Evolutionary conservation across 1,284 basidiomycete species (phyloP).

Genomic region (Puccinia polysora): DNA sequence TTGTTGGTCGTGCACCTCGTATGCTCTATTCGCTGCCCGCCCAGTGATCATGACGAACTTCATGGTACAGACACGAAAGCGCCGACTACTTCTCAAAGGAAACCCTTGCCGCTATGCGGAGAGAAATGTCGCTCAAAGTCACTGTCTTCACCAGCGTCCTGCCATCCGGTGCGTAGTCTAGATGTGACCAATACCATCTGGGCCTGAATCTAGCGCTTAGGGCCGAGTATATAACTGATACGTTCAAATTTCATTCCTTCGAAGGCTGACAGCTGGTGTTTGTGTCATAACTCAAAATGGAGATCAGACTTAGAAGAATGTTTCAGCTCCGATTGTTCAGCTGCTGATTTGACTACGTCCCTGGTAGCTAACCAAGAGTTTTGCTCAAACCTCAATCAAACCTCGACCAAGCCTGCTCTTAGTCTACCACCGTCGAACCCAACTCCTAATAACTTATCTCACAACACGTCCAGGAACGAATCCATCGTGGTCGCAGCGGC

Average conservation of each 20-base stretch:
- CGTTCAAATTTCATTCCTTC: background rate
- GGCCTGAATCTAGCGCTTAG: background rate
- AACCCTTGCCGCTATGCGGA: conserved; percentile 7
- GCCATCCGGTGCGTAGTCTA: conserved; percentile 28
- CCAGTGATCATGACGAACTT: background rate
- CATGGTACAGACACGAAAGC: background rate
- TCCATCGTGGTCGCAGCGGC: background rate
- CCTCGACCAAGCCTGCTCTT: background rate
- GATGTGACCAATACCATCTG: background rate
- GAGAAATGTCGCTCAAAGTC: conserved; percentile 3
- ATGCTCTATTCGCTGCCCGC: background rate
- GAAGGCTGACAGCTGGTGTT: conserved; percentile 16
- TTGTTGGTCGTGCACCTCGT: background rate
- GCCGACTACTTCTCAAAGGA: background rate
- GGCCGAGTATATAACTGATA: background rate
- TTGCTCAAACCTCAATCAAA: background rate
- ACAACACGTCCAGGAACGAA: background rate
- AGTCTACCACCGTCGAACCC: background rate
- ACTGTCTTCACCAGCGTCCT: background rate
- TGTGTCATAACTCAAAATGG: conserved; percentile 11
- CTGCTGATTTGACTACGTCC: conserved; percentile 10
- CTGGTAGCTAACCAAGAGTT: conserved; percentile 1
- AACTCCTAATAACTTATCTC: background rate
- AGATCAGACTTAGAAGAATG: conserved; percentile 4
- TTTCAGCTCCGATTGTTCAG: conserved; percentile 1